Conservation (phyloP, 768 basidiomycete genomes). For the Xanthoconium purpureum region DNA sequence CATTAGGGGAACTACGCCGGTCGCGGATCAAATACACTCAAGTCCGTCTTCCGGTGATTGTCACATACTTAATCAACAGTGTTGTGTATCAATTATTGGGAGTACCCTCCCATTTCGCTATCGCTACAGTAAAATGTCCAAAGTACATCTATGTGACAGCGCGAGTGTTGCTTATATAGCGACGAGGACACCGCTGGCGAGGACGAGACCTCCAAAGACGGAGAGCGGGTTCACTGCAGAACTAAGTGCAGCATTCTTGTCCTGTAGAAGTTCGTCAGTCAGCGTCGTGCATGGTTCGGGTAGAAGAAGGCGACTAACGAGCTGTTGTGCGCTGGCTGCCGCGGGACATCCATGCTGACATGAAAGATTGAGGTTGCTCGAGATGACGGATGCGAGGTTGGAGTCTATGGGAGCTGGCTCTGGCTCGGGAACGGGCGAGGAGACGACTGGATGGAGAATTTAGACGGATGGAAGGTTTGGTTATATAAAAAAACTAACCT, state of each 20-base stretch:
- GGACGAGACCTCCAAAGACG: slow-evolving; percentile 21
- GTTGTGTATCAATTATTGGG: slow-evolving; percentile 1
- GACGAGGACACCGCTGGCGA: slow-evolving; percentile 21
- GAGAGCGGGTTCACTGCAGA: slow-evolving; percentile 18
- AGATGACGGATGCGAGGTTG: slow-evolving; percentile 10
- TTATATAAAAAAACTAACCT: slow-evolving; percentile 9
- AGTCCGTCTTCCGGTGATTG: background rate
- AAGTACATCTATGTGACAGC: slow-evolving; percentile 1
- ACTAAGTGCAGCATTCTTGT: slow-evolving; percentile 18
- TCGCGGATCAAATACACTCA: background rate
- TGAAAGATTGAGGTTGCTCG: slow-evolving; percentile 24
- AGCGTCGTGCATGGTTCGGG: background rate
- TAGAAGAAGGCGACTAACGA: slow-evolving; percentile 10
- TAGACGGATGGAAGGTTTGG: background rate
- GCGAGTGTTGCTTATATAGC: slow-evolving; percentile 6
- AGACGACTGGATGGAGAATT: slow-evolving; percentile 10
- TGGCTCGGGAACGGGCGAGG: slow-evolving; percentile 23
- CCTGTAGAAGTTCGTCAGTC: slow-evolving; percentile 5
- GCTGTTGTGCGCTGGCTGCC: slow-evolving; percentile 18
- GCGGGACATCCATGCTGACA: slow-evolving; percentile 24
- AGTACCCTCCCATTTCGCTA: background rate
- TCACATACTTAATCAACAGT: background rate
- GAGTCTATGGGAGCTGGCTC: slow-evolving; percentile 27
- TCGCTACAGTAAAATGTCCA: slow-evolving; percentile 18
- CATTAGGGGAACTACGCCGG: background rate